Base-by-base conservation (phyloP, 768 basidiomycete genomes). In the Amanita pallidorosea region DNA sequence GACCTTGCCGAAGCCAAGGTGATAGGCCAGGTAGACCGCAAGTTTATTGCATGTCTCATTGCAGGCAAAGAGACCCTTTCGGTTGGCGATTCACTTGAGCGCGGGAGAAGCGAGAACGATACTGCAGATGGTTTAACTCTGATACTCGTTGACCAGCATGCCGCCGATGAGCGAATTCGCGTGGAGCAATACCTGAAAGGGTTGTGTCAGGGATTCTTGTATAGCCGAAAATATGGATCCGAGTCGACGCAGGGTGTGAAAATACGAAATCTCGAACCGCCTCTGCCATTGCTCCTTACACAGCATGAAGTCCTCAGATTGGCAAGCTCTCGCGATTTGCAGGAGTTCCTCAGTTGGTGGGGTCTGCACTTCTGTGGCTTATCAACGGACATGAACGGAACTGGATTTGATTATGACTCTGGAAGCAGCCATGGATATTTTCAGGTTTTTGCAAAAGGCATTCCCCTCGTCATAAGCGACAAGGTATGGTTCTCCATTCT, bases 81-180 rank as follows among this genome's bases (percentile, higher is more conserved):
- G 9, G 57, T 34, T 51, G 57, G 57, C 36, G 52, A 37, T 35
- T 58, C 52, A 41, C 36, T 53, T 35, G 54, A 51, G 50, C 31
- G 17, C 22, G 40, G 47, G 11, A 50, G 45, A 33, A 40, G 40
- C 33, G 40, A 45, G 25, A n/a, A 37, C 44, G 56, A 48, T 45
- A 29, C 47, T 40, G 45, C 53, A 36, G 49, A 50, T 45, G 56
- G 65, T 22, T 56, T 56, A 43, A 56, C 63, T 25, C 74, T 98
- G 27, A 71, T 95, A 29, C 73, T 98, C 47, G 74, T 99, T 43
- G 96, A 99, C 69, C 96, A 99, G 64, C 96, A 99, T 63, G 96
- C 96, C 11, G 95, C 94, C n/a, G 91, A 96, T 61, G 96, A 99
- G 66, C 82, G 96, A 18, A 70, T 97, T 41, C 81, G 94, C 18